Percentiles rank a stretch among this genome's conserved stretches.
These are phyloP conservation scores for Fonsecaea multimorphosa DNA, from an alignment of 2,329 filamentous ascomycete species.

Conservation along the genomic window DNA sequence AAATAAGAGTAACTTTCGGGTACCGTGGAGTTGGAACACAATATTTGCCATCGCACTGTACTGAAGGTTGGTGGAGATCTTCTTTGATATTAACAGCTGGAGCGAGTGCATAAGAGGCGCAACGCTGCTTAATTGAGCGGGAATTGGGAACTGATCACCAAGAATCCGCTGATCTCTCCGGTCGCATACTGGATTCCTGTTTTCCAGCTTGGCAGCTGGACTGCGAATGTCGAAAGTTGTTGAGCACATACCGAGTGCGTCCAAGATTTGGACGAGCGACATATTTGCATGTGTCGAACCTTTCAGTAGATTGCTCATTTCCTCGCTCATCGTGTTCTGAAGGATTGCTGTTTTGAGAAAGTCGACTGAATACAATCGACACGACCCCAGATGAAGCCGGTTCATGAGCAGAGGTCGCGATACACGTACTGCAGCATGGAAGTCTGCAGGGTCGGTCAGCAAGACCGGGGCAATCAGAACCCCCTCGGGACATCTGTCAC, in stretches of 20 bases:
- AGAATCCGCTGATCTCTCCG: slow-evolving; percentile 60
- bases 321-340: background rate
- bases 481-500: slow-evolving; percentile 12
- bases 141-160: slow-evolving; percentile 71
- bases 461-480: slow-evolving; percentile 6
- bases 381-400: slow-evolving; percentile 69
- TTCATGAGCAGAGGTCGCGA: slow-evolving; percentile 53
- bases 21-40: slow-evolving; percentile 76
- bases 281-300: background rate
- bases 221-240: background rate
- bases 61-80: slow-evolving; percentile 85
- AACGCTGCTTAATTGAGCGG: slow-evolving; percentile 65
- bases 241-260: background rate
- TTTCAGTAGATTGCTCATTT: background rate
- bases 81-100: slow-evolving; percentile 77
- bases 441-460: slow-evolving; percentile 4
- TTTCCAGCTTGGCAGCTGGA: background rate
- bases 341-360: slow-evolving; percentile 81
- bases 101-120: slow-evolving; percentile 72
- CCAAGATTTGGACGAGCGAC: background rate
- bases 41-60: slow-evolving; percentile 89
- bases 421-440: slow-evolving; percentile 12
- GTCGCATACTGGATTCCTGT: background rate
- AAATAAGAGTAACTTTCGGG: slow-evolving; percentile 76
- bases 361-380: slow-evolving; percentile 74